Conservation (phyloP, 164 flowering plant species). For the Stephania japonica region DNA sequence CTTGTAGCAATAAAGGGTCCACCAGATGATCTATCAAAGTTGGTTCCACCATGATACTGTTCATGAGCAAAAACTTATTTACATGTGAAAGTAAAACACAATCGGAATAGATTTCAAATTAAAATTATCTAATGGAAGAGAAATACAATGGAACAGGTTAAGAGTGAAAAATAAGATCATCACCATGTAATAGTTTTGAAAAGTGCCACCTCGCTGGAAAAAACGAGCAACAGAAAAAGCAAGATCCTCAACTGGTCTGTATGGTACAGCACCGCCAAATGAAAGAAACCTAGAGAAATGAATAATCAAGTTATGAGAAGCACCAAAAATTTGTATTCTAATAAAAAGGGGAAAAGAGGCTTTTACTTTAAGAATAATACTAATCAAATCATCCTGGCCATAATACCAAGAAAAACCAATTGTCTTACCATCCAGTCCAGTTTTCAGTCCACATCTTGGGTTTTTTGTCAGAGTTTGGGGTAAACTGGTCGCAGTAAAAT, state of each 20-base stretch:
- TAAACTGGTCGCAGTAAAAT: constrained; percentile 88
- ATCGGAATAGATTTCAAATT: background rate
- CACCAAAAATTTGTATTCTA: background rate
- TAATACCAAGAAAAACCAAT: constrained; percentile 11
- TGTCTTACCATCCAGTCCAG: constrained; percentile 89
- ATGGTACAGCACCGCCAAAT: constrained; percentile 75
- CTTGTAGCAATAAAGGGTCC: constrained; percentile 90
- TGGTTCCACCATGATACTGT: constrained; percentile 99
- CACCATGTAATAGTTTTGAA: constrained; percentile 98
- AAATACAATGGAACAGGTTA: background rate
- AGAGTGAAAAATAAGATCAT: constrained; percentile 3
- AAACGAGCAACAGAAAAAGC: constrained; percentile 95
- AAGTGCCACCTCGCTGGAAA: constrained; percentile 85
- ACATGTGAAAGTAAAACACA: background rate
- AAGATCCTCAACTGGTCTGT: constrained; percentile 89
- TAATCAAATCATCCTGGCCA: background rate
- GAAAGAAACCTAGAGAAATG: constrained; percentile 55
- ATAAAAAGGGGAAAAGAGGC: background rate
- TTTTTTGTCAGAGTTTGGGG: constrained; percentile 65
- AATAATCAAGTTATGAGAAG: background rate
- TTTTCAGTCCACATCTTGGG: constrained; percentile 99
- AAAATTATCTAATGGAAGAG: background rate
- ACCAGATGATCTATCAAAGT: constrained; percentile 86
- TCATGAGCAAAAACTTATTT: constrained; percentile 10
- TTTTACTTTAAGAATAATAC: background rate